phyloP scores from a whole-genome alignment of 768 basidiomycete species.

The Kwoniella dejecticola region DNA sequence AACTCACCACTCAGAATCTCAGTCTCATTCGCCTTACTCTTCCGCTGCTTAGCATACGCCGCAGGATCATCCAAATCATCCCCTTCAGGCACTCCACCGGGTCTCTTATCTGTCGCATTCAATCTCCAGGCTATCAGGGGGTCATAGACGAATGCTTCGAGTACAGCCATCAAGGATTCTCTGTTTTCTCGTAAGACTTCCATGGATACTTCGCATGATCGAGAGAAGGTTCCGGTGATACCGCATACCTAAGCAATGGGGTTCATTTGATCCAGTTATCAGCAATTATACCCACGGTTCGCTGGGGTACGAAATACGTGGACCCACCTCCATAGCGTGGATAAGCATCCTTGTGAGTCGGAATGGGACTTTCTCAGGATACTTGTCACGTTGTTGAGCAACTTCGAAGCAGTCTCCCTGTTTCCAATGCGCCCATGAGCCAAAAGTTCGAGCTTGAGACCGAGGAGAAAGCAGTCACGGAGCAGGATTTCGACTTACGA shows the following conservation, averaged over 20 bases:
- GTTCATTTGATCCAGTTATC: no score
- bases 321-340: conserved; percentile 92
- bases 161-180: conserved; percentile 97
- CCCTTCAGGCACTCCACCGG: conserved; percentile 69
- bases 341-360: conserved; percentile 96
- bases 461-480: no score
- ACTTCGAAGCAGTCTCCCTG: conserved; percentile 96
- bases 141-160: conserved; percentile 98
- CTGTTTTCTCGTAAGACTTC: conserved; percentile 92
- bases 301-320: not conserved
- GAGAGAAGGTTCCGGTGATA: conserved; percentile 94
- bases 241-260: conserved; percentile 92
- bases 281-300: no score
- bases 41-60: conserved; percentile 65
- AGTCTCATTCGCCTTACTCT: conserved; percentile 86
- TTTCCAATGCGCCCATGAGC: no score
- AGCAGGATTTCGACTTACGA: no score
- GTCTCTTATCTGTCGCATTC: conserved; percentile 72
- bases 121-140: conserved; percentile 96
- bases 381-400: conserved; percentile 96
- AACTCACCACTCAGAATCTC: conserved; percentile 88
- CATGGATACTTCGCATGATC: conserved; percentile 98
- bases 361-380: conserved; percentile 98
- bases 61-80: conserved; percentile 29
- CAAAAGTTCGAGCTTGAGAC: no score